phyloP scores from a whole-genome alignment of 768 basidiomycete genomes.

The Collybiopsis luxurians region DNA sequence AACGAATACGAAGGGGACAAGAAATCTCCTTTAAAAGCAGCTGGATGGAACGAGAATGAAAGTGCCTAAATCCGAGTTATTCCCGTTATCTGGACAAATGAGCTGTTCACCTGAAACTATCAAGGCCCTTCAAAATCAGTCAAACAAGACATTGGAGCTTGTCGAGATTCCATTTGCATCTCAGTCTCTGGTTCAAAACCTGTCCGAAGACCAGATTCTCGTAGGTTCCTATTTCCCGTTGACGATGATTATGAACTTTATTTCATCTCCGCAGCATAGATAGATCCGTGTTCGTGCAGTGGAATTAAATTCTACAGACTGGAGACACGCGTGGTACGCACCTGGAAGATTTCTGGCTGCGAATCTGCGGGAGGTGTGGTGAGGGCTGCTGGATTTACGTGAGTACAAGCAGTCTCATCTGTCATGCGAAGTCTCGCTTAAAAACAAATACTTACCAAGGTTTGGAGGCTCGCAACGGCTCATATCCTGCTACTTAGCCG shows the following conservation, averaged over 20 bases:
- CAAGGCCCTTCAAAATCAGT: background rate
- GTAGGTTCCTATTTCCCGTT: background rate
- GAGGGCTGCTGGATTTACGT: constrained; percentile 2
- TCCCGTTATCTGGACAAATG: background rate
- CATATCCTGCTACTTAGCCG: background rate
- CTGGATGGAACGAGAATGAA: no score
- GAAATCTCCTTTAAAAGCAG: no score
- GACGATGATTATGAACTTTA: background rate
- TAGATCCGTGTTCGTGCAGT: constrained; percentile 6
- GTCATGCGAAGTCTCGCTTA: no score
- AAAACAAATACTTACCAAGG: background rate
- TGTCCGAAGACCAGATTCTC: background rate
- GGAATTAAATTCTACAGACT: constrained; percentile 1
- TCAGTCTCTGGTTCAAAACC: background rate
- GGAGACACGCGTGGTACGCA: background rate
- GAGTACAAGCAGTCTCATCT: background rate
- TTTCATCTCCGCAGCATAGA: background rate
- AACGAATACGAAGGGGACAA: no score
- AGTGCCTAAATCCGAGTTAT: no score
- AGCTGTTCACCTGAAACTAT: background rate
- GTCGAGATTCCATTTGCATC: background rate
- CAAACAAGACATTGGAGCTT: background rate
- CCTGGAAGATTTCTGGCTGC: constrained; percentile 1
- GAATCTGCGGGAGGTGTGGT: constrained; percentile 6
- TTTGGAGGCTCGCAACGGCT: background rate